Percentiles rank a stretch among this genome's conserved stretches.
Conservation (phyloP, 2,329 filamentous ascomycete species). For the Beauveria caledonica region DNA sequence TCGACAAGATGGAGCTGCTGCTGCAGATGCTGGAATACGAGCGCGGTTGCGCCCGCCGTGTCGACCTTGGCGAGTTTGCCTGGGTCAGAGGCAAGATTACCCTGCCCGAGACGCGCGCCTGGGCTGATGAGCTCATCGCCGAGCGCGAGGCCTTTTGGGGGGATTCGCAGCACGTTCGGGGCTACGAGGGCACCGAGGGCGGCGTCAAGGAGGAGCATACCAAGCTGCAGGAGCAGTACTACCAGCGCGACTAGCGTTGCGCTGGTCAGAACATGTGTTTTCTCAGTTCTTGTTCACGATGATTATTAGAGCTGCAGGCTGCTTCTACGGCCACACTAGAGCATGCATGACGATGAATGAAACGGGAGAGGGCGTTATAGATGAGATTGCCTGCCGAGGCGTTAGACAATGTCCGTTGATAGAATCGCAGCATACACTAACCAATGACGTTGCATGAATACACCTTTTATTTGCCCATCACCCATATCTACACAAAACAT, state of each 20-base stretch:
- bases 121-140: slow-evolving; percentile 66
- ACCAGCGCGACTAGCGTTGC: slow-evolving; percentile 22
- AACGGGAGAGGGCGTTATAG: no score
- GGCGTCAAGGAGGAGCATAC: slow-evolving; percentile 29
- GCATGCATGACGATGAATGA: no score
- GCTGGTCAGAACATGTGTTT: no score
- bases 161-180: slow-evolving; percentile 36
- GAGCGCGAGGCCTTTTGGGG: slow-evolving; percentile 72
- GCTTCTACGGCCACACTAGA: no score
- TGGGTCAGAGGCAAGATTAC: slow-evolving; percentile 67
- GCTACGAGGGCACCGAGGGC: slow-evolving; percentile 33
- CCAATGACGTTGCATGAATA: no score
- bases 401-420: no score
- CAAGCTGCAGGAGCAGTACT: slow-evolving; percentile 43
- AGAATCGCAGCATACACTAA: no score
- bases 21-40: slow-evolving; percentile 98
- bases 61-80: slow-evolving; percentile 81
- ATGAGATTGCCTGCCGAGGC: no score
- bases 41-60: slow-evolving; percentile 51
- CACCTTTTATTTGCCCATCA: no score
- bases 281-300: no score
- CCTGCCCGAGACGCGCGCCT: slow-evolving; percentile 69
- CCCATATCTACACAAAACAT: no score
- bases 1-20: slow-evolving; percentile 94
- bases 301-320: no score